Conservation (phyloP, 2,329 filamentous ascomycete species). For the Cordyceps fumosorosea region DNA sequence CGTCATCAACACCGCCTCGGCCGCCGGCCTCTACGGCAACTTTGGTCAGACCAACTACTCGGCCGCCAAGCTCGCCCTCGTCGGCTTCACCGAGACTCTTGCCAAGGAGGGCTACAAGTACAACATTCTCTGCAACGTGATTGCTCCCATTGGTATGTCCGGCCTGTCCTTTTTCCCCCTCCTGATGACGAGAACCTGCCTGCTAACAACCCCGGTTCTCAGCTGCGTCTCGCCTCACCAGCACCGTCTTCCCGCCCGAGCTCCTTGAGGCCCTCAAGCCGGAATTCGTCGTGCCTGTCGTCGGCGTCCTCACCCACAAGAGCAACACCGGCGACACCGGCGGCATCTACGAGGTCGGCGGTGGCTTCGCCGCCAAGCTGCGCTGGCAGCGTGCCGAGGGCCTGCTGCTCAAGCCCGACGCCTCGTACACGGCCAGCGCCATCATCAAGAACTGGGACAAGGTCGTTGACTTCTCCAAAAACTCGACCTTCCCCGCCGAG, state of each 20-base stretch:
- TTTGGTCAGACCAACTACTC: slow-evolving; percentile 98
- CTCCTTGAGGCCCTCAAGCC: slow-evolving; percentile 79
- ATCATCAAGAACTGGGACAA: slow-evolving; percentile 85
- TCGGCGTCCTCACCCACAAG: slow-evolving; percentile 81
- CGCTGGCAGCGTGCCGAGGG: slow-evolving; percentile 92
- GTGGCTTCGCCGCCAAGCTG: slow-evolving; percentile 85
- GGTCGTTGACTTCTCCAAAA: slow-evolving; percentile 72
- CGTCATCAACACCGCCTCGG: slow-evolving; percentile 95
- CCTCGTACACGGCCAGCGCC: slow-evolving; percentile 79
- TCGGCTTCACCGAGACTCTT: slow-evolving; percentile 95
- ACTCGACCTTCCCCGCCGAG: slow-evolving; percentile 75
- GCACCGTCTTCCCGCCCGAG: slow-evolving; percentile 93
- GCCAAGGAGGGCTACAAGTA: slow-evolving; percentile 98
- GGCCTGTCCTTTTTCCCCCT: neutral
- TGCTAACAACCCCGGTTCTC: slow-evolving; percentile 16
- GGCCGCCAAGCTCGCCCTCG: slow-evolving; percentile 88
- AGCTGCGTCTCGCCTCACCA: slow-evolving; percentile 92
- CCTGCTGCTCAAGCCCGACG: slow-evolving; percentile 82
- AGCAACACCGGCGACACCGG: slow-evolving; percentile 79
- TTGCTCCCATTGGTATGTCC: slow-evolving; percentile 67
- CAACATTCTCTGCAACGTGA: slow-evolving; percentile 92
- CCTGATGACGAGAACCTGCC: too few relatives aligned
- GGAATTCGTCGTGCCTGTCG: slow-evolving; percentile 90
- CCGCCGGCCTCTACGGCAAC: slow-evolving; percentile 88
- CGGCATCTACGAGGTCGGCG: slow-evolving; percentile 87